phyloP scores from a whole-genome alignment of 805 yeast genomes.

The Kodamaea laetipori region DNA sequence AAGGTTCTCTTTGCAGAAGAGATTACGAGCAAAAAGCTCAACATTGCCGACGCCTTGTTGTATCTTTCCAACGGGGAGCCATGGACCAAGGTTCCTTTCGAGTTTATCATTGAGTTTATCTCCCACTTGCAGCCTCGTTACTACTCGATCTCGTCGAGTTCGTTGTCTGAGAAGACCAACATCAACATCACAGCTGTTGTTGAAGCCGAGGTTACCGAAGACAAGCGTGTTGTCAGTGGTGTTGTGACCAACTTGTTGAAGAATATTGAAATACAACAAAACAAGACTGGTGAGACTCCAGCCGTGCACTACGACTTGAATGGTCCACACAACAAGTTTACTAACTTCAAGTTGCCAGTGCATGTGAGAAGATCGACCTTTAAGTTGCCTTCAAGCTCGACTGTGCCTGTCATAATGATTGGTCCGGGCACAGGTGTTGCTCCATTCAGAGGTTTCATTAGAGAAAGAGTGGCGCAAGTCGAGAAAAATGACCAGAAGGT shows the following conservation, averaged over 20 bases:
- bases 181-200: slow-evolving; percentile 91
- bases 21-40: slow-evolving; percentile 61
- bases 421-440: slow-evolving; percentile 99
- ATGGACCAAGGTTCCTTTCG: slow-evolving; percentile 85
- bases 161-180: slow-evolving; percentile 69
- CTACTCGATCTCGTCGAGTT: slow-evolving; percentile 93
- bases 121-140: slow-evolving; percentile 90
- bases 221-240: slow-evolving; percentile 58
- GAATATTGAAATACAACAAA: slow-evolving; percentile 63
- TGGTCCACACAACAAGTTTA: slow-evolving; percentile 76
- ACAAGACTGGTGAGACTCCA: slow-evolving; percentile 41
- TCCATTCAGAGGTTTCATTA: slow-evolving; percentile 92
- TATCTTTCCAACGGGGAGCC: slow-evolving; percentile 58
- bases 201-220: slow-evolving; percentile 53
- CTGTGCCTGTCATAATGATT: slow-evolving; percentile 82
- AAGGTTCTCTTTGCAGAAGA: slow-evolving; percentile 67
- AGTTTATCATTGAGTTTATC: slow-evolving; percentile 77
- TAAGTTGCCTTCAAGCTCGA: slow-evolving; percentile 85
- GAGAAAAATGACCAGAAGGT: slow-evolving; percentile 38
- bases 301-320: slow-evolving; percentile 64
- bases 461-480: slow-evolving; percentile 70
- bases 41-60: slow-evolving; percentile 74
- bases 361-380: slow-evolving; percentile 94
- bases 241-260: slow-evolving; percentile 88
- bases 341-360: slow-evolving; percentile 71